phyloP scores from a whole-genome alignment of 352 stramenopile species.

The Globisporangium cystogenes region DNA sequence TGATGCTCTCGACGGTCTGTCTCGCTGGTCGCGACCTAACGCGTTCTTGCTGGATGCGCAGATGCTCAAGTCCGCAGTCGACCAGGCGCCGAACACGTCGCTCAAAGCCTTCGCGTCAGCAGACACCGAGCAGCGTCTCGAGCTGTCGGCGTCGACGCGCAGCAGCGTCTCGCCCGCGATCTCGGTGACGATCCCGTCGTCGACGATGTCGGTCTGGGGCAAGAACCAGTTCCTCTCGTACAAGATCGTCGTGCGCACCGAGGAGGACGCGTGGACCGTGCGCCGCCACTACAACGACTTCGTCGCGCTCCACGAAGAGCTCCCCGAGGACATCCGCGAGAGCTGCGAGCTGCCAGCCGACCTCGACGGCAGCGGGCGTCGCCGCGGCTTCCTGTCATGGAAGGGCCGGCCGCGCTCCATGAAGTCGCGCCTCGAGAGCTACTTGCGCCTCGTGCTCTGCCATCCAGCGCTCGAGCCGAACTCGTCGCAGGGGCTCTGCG shows the following conservation, averaged over 20 bases:
- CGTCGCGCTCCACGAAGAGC: slow-evolving; percentile 47
- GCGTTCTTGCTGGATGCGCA: background rate
- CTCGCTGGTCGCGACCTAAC: too few species aligned
- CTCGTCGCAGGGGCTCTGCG: slow-evolving; percentile 51
- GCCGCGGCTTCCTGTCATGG: slow-evolving; percentile 51
- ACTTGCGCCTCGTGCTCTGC: slow-evolving; percentile 45
- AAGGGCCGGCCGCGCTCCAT: slow-evolving; percentile 47
- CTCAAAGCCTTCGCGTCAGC: background rate
- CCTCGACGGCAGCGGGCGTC: slow-evolving; percentile 1
- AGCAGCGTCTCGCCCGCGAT: slow-evolving; percentile 24
- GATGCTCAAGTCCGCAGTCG: background rate
- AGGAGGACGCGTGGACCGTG: slow-evolving; percentile 65
- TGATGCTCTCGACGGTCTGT: too few species aligned
- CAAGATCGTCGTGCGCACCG: slow-evolving; percentile 67
- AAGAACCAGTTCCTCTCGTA: slow-evolving; percentile 70
- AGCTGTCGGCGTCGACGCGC: slow-evolving; percentile 14
- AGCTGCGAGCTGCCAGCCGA: slow-evolving; percentile 44
- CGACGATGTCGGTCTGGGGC: slow-evolving; percentile 62
- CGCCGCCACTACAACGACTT: slow-evolving; percentile 67
- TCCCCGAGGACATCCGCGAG: slow-evolving; percentile 38
- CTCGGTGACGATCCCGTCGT: slow-evolving; percentile 56
- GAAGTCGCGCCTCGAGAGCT: slow-evolving; percentile 63
- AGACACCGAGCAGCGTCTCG: background rate
- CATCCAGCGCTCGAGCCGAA: slow-evolving; percentile 46
- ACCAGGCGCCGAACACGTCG: background rate